Conservation (phyloP, 2,329 filamentous ascomycete genomes). For the Coniochaeta sp. region DNA sequence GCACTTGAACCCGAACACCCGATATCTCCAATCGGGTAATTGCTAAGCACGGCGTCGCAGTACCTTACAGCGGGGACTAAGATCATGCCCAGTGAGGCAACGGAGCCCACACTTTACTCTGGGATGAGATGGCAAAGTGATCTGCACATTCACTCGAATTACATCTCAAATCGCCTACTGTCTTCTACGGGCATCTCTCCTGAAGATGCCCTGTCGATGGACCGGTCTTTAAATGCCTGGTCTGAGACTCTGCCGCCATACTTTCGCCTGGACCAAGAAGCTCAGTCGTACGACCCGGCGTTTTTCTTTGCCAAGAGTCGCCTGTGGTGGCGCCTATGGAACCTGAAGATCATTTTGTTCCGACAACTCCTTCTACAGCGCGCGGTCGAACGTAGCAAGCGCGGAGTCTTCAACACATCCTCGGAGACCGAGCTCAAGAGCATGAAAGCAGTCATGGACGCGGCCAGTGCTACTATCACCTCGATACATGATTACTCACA, state of each 20-base stretch:
- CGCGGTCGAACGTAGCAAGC: constrained; percentile 13
- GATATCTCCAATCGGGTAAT: background rate
- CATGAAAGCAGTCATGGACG: constrained; percentile 15
- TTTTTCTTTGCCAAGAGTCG: constrained; percentile 18
- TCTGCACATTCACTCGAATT: constrained; percentile 23
- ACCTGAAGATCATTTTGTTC: constrained; percentile 22
- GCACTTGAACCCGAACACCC: background rate
- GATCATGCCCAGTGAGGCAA: constrained; percentile 13
- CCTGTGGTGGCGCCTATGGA: constrained; percentile 25
- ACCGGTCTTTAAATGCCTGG: constrained; percentile 17
- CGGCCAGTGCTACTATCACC: constrained; percentile 17
- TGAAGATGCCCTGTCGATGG: constrained; percentile 17
- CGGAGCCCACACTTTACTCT: constrained; percentile 18
- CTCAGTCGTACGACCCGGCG: constrained; percentile 9
- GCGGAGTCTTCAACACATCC: constrained; percentile 1
- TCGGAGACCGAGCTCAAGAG: constrained; percentile 14
- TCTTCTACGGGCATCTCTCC: constrained; percentile 16
- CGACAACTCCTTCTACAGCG: constrained; percentile 18
- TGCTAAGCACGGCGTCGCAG: constrained; percentile 6
- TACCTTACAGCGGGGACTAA: constrained; percentile 16
- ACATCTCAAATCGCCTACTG: constrained; percentile 21
- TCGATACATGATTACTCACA: constrained; percentile 17
- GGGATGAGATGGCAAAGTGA: constrained; percentile 19
- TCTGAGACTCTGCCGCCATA: constrained; percentile 18
- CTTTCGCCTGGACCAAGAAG: constrained; percentile 12